Base-by-base conservation (phyloP, 139 green algal species). In the Chlamydomonas asymmetrica region DNA sequence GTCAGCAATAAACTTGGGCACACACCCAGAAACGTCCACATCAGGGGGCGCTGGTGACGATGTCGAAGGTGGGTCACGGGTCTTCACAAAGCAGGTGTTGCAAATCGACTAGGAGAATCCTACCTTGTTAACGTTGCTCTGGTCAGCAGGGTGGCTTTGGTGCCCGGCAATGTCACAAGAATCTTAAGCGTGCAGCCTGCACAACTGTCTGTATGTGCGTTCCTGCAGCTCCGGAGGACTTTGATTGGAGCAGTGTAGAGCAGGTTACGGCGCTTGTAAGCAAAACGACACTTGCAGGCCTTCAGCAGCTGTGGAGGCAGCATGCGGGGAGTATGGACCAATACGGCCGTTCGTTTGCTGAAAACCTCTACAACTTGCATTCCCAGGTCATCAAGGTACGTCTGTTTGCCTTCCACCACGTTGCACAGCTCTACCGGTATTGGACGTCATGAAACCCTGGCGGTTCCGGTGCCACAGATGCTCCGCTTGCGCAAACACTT, bases 281-380 rank as follows among this genome's bases (percentile, higher is more conserved):
- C 64, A 63, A 63, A 16, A 80, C 74, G 20, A 86, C 80, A 22
- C 64, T 86, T 48, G 64, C 41, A 20, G 75, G 74, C 59, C 80
- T 86, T 70, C 80, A 86, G 41, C 65, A 77, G 64, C 57, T 86
- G n/a, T 86, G 80, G 80, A 49, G 68, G 29, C 41, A 69, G 35
- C 75, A 86, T 48, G 75, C 80, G 25, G 35, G 38, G 0, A n/a
- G 34, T 27, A 86, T 86, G 80, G 80, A 86, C 48, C 54, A 63
- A 27, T 65, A 76, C 31, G 80, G 80, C 13, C 59, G 68, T 18
- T n/a, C n/a, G 20, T 83, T 79, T 62, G 77, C 77, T 27, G 71
- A 79, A 27, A 56, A 22, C 8, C 50, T 83, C 63, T 76, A 77
- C 54, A 35, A 71, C 0, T 38, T 43, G 25, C 76, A 82, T 41